Evolutionary conservation across 306 rosid genomes (phyloP).

Genomic region (Castanea crenata): DNA sequence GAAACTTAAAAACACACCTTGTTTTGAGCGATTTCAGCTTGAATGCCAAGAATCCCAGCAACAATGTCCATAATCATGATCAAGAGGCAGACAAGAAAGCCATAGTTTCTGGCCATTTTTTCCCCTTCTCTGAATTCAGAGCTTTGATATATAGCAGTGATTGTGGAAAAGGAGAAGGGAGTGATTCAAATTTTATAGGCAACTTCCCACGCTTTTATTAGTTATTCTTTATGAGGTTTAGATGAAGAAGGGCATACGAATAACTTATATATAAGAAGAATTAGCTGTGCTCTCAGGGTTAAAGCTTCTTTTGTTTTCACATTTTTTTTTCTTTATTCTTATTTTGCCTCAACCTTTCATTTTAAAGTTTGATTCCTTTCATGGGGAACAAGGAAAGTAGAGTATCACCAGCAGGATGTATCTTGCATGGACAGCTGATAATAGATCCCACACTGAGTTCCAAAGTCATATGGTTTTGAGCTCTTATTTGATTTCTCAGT

Average conservation of each 20-base stretch:
- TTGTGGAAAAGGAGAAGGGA: constrained; percentile 6
- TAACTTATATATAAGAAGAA: constrained; percentile 20
- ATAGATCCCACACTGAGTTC: background rate
- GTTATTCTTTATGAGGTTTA: background rate
- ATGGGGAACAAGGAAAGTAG: constrained; percentile 56
- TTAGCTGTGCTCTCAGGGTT: constrained; percentile 37
- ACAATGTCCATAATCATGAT: constrained; percentile 53
- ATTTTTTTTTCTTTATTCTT: constrained; percentile 32
- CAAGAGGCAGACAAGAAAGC: constrained; percentile 55
- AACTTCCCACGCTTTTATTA: constrained; percentile 12
- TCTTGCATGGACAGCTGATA: background rate
- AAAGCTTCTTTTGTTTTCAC: constrained; percentile 53
- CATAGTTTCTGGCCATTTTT: constrained; percentile 50
- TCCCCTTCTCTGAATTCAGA: background rate
- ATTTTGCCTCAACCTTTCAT: constrained; percentile 20
- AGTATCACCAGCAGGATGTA: constrained; percentile 33
- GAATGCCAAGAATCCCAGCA: constrained; percentile 82
- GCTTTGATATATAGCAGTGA: background rate
- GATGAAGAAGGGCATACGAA: constrained; percentile 38
- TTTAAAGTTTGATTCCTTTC: constrained; percentile 49
- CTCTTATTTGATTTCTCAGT: background rate
- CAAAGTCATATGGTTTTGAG: background rate
- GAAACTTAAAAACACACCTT: constrained; percentile 46
- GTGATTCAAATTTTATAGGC: constrained; percentile 25
- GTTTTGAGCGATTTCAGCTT: constrained; percentile 76